Evolutionary conservation across 441 rosid species (phyloP).

Genomic region (Arabidopsis lyrata): DNA sequence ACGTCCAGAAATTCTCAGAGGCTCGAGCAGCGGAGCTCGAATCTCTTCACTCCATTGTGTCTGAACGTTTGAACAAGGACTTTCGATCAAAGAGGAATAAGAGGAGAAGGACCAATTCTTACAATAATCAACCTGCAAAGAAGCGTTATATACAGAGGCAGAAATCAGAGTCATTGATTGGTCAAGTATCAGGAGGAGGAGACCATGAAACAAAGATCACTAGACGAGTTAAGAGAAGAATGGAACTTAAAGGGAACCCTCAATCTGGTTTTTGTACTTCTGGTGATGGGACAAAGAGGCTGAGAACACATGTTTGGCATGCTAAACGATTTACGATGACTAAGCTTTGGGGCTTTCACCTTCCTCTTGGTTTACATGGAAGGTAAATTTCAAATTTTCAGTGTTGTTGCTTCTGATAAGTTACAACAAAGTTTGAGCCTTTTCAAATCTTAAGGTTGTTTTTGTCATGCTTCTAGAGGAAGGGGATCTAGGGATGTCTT

Average conservation of each 20-base stretch:
- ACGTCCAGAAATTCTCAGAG: conserved; percentile 72
- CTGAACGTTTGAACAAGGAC: conserved; percentile 63
- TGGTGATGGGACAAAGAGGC: conserved; percentile 89
- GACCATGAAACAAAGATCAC: conserved; percentile 45
- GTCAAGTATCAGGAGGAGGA: conserved; percentile 39
- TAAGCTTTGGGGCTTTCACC: conserved; percentile 87
- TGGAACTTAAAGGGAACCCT: conserved; percentile 69
- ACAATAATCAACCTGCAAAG: conserved; percentile 59
- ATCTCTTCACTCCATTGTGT: conserved; percentile 66
- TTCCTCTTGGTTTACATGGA: conserved; percentile 92
- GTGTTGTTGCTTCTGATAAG: not conserved
- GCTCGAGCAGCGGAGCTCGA: conserved; percentile 76
- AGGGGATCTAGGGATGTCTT: conserved; percentile 90
- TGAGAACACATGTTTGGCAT: conserved; percentile 95
- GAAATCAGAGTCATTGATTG: conserved; percentile 43
- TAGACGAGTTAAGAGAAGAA: conserved; percentile 68
- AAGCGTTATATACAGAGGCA: conserved; percentile 57
- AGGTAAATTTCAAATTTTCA: conserved; percentile 50
- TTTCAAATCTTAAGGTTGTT: conserved; percentile 22
- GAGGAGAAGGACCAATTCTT: conserved; percentile 85
- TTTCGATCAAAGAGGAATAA: conserved; percentile 72
- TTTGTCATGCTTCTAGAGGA: conserved; percentile 60
- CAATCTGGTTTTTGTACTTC: conserved; percentile 59
- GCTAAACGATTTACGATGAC: conserved; percentile 88
- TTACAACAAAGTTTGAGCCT: not conserved